phyloP scores from a whole-genome alignment of 106 monocot genomes.

The Hemerocallis citrina region DNA sequence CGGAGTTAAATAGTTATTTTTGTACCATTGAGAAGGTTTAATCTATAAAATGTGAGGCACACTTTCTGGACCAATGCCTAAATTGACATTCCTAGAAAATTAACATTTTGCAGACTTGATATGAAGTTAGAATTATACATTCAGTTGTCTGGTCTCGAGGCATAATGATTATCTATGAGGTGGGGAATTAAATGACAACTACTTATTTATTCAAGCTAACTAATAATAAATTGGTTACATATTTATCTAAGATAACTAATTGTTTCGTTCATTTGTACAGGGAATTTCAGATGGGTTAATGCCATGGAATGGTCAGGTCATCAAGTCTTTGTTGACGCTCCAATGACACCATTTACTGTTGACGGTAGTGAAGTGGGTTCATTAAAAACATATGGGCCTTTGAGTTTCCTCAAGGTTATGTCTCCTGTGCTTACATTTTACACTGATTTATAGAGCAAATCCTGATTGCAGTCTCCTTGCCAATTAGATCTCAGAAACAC shows the following conservation, averaged over 20 bases:
- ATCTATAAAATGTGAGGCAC: too few relatives aligned
- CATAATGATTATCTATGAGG: too few relatives aligned
- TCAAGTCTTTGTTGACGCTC: constrained; percentile 23
- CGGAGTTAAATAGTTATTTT: too few relatives aligned
- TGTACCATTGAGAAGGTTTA: too few relatives aligned
- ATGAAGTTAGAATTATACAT: too few relatives aligned
- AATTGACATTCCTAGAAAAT: too few relatives aligned
- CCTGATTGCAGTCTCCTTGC: neutral
- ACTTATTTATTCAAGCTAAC: too few relatives aligned
- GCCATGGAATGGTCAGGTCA: constrained; percentile 51
- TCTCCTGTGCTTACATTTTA: neutral
- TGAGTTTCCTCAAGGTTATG: constrained; percentile 37
- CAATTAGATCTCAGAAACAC: too few relatives aligned
- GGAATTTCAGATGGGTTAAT: constrained; percentile 43
- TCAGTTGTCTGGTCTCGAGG: too few relatives aligned
- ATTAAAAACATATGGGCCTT: constrained; percentile 22
- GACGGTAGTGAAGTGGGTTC: constrained; percentile 22
- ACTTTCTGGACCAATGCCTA: too few relatives aligned
- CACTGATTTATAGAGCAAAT: neutral
- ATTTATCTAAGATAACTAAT: neutral
- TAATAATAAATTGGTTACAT: neutral
- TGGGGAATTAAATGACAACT: too few relatives aligned
- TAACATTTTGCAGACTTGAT: too few relatives aligned
- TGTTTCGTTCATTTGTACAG: constrained; percentile 11
- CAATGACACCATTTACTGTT: constrained; percentile 25